These are phyloP conservation scores for Blakeslea trispora DNA, from an alignment of 371 early-diverging fungal genomes.

Conservation along the genomic window DNA sequence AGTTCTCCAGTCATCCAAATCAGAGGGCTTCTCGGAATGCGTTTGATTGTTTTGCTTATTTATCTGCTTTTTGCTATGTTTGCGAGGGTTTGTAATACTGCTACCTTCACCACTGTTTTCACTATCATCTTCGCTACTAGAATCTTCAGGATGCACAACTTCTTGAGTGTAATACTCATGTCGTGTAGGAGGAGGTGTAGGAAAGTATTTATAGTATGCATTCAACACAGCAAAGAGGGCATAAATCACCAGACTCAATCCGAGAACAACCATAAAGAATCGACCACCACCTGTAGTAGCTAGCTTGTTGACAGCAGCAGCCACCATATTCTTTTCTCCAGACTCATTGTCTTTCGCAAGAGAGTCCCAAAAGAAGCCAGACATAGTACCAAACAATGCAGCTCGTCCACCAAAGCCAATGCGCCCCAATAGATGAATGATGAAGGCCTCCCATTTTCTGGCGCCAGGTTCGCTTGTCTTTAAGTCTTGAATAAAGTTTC, in stretches of 20 bases:
- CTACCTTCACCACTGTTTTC: background rate
- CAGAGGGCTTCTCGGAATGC: no score
- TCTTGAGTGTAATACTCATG: constrained; percentile 28
- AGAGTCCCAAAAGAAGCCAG: constrained; percentile 52
- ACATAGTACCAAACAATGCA: constrained; percentile 43
- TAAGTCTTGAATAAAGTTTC: constrained; percentile 42
- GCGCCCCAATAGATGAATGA: constrained; percentile 38
- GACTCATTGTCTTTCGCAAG: constrained; percentile 35
- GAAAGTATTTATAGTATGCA: constrained; percentile 49
- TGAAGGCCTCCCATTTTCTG: constrained; percentile 32
- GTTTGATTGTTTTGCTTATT: background rate
- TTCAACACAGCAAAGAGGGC: constrained; percentile 46
- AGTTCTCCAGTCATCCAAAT: no score
- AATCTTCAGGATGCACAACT: constrained; percentile 11
- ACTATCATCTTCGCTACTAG: background rate
- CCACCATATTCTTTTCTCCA: constrained; percentile 39
- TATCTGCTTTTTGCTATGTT: background rate
- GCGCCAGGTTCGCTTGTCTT: constrained; percentile 36
- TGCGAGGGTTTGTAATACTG: background rate
- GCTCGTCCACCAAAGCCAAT: constrained; percentile 49
- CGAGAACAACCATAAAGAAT: constrained; percentile 43
- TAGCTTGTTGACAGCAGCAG: constrained; percentile 40
- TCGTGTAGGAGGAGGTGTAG: constrained; percentile 48
- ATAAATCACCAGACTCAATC: constrained; percentile 42
- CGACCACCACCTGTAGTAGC: constrained; percentile 34